Evolutionary conservation across 2,329 filamentous ascomycete genomes (phyloP).

Genomic region (Colletotrichum eleusines): DNA sequence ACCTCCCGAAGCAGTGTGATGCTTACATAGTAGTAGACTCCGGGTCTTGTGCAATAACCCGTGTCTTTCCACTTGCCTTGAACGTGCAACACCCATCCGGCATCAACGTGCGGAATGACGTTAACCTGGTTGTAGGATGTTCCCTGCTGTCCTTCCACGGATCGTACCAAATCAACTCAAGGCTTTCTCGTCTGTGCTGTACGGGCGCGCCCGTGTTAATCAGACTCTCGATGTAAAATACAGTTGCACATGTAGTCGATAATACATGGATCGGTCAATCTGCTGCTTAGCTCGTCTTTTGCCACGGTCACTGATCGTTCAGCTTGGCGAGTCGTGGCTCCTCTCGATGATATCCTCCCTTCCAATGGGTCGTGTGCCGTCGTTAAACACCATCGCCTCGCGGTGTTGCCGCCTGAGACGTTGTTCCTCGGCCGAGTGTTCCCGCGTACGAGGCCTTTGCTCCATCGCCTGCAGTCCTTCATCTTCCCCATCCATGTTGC

Average conservation of each 20-base stretch:
- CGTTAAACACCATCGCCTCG: slow-evolving; percentile 92
- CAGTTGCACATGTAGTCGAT: neutral
- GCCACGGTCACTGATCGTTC: neutral
- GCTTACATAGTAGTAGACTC: neutral
- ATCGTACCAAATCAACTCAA: neutral
- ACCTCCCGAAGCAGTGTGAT: slow-evolving; percentile 7
- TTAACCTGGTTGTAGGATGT: slow-evolving; percentile 1
- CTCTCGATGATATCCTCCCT: slow-evolving; percentile 84
- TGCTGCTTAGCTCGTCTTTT: neutral
- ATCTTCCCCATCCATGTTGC: slow-evolving; percentile 45
- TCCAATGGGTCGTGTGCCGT: slow-evolving; percentile 80
- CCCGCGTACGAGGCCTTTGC: slow-evolving; percentile 54
- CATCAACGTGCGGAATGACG: neutral
- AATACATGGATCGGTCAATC: no score
- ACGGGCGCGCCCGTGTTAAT: neutral
- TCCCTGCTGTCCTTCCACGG: slow-evolving; percentile 15
- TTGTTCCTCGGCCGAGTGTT: slow-evolving; percentile 75
- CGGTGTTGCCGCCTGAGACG: slow-evolving; percentile 80
- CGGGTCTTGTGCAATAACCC: slow-evolving; percentile 6
- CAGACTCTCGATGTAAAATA: neutral
- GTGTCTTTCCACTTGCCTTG: slow-evolving; percentile 5
- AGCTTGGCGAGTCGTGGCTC: slow-evolving; percentile 58
- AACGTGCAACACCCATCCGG: neutral
- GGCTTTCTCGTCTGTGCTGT: slow-evolving; percentile 2
- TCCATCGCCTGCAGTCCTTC: slow-evolving; percentile 46